These are phyloP conservation scores for Suillus alpinus DNA, from an alignment of 768 basidiomycete genomes.

Conservation along the genomic window DNA sequence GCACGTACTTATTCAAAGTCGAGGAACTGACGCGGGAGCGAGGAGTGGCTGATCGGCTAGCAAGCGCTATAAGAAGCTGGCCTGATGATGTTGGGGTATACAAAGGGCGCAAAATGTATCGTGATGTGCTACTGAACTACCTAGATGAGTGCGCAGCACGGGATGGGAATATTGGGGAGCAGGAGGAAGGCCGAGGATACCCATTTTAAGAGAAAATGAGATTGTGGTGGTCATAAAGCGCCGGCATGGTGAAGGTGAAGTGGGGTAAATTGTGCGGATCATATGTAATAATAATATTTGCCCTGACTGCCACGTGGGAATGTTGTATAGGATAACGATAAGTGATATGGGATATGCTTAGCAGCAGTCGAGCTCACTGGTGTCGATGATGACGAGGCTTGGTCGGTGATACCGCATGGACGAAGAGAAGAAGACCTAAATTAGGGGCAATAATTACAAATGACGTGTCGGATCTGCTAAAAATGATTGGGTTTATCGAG, in stretches of 20 bases:
- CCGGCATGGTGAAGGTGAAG: conserved; percentile 1
- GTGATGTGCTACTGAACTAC: conserved; percentile 16
- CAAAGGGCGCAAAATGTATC: conserved; percentile 26
- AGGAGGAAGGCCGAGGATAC: conserved; percentile 11
- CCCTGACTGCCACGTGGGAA: background rate
- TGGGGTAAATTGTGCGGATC: conserved; percentile 6
- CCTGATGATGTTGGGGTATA: conserved; percentile 50
- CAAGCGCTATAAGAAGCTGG: conserved; percentile 64
- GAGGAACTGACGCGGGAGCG: conserved; percentile 50
- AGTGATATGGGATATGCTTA: background rate
- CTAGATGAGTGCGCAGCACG: conserved; percentile 22
- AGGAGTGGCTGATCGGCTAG: conserved; percentile 60
- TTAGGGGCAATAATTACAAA: conserved; percentile 7
- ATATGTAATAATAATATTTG: background rate
- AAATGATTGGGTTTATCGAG: conserved; percentile 8
- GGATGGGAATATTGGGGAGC: conserved; percentile 13
- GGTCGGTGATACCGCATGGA: background rate
- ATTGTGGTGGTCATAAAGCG: conserved; percentile 9
- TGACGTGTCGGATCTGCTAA: conserved; percentile 37
- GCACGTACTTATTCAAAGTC: conserved; percentile 60
- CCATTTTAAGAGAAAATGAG: conserved; percentile 11
- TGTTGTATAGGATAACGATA: background rate
- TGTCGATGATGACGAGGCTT: background rate
- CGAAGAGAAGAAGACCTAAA: background rate
- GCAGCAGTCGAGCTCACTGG: background rate